These are phyloP conservation scores for Chlamydomonas reinhardtii DNA, from an alignment of 163 green algal genomes.

Conservation along the genomic window DNA sequence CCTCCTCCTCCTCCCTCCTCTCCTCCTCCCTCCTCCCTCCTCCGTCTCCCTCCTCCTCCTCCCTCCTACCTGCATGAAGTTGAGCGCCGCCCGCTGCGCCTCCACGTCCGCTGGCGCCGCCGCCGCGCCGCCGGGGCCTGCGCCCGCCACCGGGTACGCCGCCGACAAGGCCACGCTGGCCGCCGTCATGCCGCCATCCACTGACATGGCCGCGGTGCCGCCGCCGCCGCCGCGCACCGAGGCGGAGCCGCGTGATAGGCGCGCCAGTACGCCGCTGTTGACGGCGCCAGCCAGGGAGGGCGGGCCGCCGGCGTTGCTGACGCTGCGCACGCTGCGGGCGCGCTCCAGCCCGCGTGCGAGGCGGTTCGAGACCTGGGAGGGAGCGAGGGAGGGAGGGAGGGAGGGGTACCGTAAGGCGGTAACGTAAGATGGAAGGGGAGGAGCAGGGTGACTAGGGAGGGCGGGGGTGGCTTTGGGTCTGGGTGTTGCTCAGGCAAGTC, in stretches of 20 bases:
- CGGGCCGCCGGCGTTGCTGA: neutral
- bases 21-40: too few species aligned
- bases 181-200: neutral
- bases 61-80: slow-evolving; percentile 36
- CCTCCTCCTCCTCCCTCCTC: too few species aligned
- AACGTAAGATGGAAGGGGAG: too few species aligned
- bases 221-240: neutral
- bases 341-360: slow-evolving; percentile 23
- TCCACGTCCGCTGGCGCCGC: neutral
- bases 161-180: neutral
- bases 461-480: too few species aligned
- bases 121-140: neutral
- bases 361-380: slow-evolving; percentile 26
- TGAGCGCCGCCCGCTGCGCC: slow-evolving; percentile 44
- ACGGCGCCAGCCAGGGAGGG: neutral
- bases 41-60: too few species aligned
- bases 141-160: too few species aligned
- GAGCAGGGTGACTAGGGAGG: too few species aligned
- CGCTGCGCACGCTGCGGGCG: slow-evolving; percentile 9
- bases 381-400: too few species aligned
- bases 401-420: too few species aligned
- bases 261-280: neutral
- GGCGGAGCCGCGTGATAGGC: slow-evolving; percentile 11
- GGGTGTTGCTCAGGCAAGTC: too few species aligned
- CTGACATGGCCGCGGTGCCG: neutral